Conservation (phyloP, 140 eudicot genomes). For the Eryngium alpinum region DNA sequence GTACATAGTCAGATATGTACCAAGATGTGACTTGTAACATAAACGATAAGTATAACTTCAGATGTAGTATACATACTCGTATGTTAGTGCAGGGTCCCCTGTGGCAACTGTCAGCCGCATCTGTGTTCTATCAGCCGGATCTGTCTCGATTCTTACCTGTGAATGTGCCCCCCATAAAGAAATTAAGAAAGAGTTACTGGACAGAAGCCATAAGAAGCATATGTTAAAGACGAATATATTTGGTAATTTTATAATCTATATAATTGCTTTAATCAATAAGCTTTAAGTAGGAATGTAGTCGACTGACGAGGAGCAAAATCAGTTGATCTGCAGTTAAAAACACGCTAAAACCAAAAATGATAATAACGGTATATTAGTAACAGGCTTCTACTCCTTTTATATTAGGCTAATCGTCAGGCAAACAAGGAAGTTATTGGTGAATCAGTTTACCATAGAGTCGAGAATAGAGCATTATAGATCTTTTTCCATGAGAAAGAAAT, state of each 20-base stretch:
- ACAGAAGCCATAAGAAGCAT: neutral
- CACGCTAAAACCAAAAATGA: neutral
- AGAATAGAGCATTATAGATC: no score
- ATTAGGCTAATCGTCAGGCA: neutral
- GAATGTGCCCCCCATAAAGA: neutral
- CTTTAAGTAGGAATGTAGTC: neutral
- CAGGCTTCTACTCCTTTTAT: neutral
- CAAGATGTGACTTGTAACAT: neutral
- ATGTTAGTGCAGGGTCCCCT: conserved; percentile 81
- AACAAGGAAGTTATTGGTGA: no score
- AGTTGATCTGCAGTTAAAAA: neutral
- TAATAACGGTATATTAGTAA: neutral
- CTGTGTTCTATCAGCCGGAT: conserved; percentile 98
- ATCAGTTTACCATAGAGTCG: neutral
- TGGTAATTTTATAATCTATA: neutral
- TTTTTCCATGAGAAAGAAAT: no score
- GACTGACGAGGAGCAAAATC: neutral
- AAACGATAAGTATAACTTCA: neutral
- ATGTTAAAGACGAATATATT: neutral
- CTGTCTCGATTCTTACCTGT: conserved; percentile 90
- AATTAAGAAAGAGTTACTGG: neutral
- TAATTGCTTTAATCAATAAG: neutral
- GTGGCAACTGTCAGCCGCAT: conserved; percentile 92
- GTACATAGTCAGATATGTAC: neutral
- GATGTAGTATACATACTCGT: conserved; percentile 44